These are phyloP conservation scores for Pseudotsuga menziesii DNA, from an alignment of 75 land plant species.

Conservation along the genomic window DNA sequence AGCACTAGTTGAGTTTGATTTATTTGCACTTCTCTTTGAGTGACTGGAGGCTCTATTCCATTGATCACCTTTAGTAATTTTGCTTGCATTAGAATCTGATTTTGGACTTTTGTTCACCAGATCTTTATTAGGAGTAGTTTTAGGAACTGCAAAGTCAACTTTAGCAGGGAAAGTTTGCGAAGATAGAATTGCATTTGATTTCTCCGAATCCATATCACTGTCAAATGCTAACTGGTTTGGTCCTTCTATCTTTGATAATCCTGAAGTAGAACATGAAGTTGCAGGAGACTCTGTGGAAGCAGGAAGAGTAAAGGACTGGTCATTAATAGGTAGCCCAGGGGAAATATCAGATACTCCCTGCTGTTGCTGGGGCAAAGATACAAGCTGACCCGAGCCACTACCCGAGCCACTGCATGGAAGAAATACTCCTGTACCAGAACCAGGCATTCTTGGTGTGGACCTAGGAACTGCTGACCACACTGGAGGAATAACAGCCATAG, in stretches of 20 bases:
- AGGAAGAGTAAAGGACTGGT: background rate
- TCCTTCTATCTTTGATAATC: background rate
- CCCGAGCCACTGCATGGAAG: slow-evolving; percentile 1
- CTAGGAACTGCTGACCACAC: slow-evolving; percentile 5
- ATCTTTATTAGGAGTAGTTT: background rate
- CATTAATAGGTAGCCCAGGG: slow-evolving; percentile 1
- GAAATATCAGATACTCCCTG: background rate
- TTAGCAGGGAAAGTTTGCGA: background rate
- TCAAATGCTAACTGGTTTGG: background rate
- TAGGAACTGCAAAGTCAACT: background rate
- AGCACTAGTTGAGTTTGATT: background rate
- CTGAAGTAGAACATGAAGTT: slow-evolving; percentile 2
- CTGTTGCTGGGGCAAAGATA: slow-evolving; percentile 4
- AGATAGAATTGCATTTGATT: background rate
- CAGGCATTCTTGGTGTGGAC: slow-evolving; percentile 3
- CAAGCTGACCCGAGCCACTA: background rate
- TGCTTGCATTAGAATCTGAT: background rate
- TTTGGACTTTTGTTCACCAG: background rate
- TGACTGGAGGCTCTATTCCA: slow-evolving; percentile 1
- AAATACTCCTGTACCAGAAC: slow-evolving; percentile 8
- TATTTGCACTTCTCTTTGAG: background rate
- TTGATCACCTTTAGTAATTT: background rate
- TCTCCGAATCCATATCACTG: background rate
- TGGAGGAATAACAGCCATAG: slow-evolving; percentile 3
- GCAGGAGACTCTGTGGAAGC: background rate